phyloP scores from a whole-genome alignment of 768 basidiomycete genomes.

The Steccherinum ochraceum region DNA sequence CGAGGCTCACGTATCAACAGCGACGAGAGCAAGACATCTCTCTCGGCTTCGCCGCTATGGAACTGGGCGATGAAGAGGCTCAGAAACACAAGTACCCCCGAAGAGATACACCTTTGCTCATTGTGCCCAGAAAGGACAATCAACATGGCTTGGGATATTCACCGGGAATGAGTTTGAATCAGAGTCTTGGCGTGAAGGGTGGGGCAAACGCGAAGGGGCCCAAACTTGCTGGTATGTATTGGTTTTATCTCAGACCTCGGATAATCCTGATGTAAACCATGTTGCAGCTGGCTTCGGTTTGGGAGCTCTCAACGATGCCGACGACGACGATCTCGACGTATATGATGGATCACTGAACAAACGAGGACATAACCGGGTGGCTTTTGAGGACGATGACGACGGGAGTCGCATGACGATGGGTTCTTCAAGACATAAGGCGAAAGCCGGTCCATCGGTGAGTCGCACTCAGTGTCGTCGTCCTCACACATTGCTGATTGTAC shows the following conservation, averaged over 20 bases:
- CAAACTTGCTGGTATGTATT: slow-evolving; percentile 46
- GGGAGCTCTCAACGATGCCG: slow-evolving; percentile 87
- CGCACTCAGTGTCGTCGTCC: no score
- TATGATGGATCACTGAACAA: slow-evolving; percentile 46
- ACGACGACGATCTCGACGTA: slow-evolving; percentile 86
- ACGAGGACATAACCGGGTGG: slow-evolving; percentile 41
- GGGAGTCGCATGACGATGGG: slow-evolving; percentile 49
- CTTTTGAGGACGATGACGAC: slow-evolving; percentile 65
- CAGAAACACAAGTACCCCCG: slow-evolving; percentile 84
- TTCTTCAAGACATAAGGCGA: slow-evolving; percentile 7
- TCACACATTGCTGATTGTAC: slow-evolving; percentile 14
- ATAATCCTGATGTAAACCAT: not conserved
- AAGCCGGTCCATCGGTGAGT: no score
- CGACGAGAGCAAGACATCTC: slow-evolving; percentile 63
- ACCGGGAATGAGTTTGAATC: slow-evolving; percentile 57
- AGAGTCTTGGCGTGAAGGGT: slow-evolving; percentile 41
- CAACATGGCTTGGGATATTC: slow-evolving; percentile 76
- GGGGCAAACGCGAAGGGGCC: slow-evolving; percentile 34
- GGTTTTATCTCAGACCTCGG: not conserved
- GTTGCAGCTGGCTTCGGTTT: slow-evolving; percentile 76
- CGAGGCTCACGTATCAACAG: slow-evolving; percentile 73
- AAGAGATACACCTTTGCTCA: slow-evolving; percentile 62
- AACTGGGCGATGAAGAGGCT: slow-evolving; percentile 68
- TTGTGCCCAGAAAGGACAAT: slow-evolving; percentile 66
- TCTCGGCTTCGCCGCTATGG: slow-evolving; percentile 32